Evolutionary conservation across 441 rosid genomes (phyloP), one percentile per base, ranked within the genome.

Genomic region (Pelargonium myrrhifolium): DNA sequence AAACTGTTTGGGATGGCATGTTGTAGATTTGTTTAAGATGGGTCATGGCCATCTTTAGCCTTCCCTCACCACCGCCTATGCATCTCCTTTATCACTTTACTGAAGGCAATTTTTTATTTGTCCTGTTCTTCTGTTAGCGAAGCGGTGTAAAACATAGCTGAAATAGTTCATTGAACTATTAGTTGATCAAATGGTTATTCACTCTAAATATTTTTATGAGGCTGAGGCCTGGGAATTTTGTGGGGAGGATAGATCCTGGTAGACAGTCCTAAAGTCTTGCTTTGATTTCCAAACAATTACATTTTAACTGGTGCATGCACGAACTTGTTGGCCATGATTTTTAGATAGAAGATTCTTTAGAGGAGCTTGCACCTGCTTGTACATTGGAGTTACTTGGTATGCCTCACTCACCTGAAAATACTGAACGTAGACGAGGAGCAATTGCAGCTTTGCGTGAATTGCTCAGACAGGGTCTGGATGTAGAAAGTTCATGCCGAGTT

Each of bases 281-380:
- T 42, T 26, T 17, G 49, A 53, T 64, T 56, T 40, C 20, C 9
- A 42, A 12, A 47, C 51, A 45, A 40, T 18, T 40, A 49, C 63
- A 55, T 1, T 69, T 22, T 51, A 58, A 24, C 64, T 61, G 60
- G 64, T 20, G 39, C 67, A 58, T 47, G 65, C 68, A 65, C 18
- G 71, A 51, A 71, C 59, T 28, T 51, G n/a, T 67, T 72, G 71
- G 8, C 59, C 58, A 40, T 66, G 66, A n/a, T 42, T 74, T 76
- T 66, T 70, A 86, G 91, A 88, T 88, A 69, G 97, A 93, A 84
- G 91, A 91, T 72, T 93, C 99, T 47, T 73, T 93, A 72, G 99
- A 93, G 81, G 96, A 89, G 89, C 99, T 88, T 76, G 99, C 96
- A 72, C 96, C 99, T 69, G 96, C 95, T 59, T 93, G 99, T 87